Percentiles rank a stretch among this genome's conserved stretches.
Evolutionary conservation across 441 rosid species (phyloP).

Genomic region (California macrophylla): DNA sequence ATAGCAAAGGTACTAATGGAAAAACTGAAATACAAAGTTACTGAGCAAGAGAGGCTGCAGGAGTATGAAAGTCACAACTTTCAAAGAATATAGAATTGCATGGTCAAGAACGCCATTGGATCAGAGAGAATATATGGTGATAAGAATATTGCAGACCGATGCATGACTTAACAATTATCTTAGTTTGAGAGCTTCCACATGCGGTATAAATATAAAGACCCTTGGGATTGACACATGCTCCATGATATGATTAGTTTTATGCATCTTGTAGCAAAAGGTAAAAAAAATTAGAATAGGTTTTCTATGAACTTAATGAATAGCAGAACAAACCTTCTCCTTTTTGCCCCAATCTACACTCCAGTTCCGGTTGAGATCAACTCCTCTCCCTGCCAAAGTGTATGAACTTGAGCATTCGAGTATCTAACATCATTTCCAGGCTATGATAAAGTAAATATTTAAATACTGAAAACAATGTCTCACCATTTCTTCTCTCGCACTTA

Average conservation of each 20-base stretch:
- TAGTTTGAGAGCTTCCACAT: background rate
- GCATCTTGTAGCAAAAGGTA: background rate
- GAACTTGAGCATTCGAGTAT: slow-evolving; percentile 11
- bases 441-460: slow-evolving; percentile 8
- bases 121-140: background rate
- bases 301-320: background rate
- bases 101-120: background rate
- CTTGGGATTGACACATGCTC: background rate
- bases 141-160: background rate
- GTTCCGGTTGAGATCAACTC: slow-evolving; percentile 92
- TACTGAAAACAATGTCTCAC: slow-evolving; percentile 8
- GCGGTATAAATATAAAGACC: background rate
- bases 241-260: background rate
- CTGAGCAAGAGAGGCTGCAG: no score
- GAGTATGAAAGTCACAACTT: background rate
- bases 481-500: slow-evolving; percentile 24
- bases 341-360: slow-evolving; percentile 99
- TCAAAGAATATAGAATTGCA: background rate
- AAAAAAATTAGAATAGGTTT: slow-evolving; percentile 2
- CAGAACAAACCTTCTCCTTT: slow-evolving; percentile 68
- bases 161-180: background rate
- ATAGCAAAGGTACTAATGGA: background rate
- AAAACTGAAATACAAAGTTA: background rate
- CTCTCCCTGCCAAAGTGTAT: slow-evolving; percentile 57
- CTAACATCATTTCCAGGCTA: slow-evolving; percentile 5